A percentile compares a stretch with the other conserved stretches of the same genome.
Evolutionary conservation across 805 yeast genomes (phyloP).

Genomic region (Metschnikowia continentalis): DNA sequence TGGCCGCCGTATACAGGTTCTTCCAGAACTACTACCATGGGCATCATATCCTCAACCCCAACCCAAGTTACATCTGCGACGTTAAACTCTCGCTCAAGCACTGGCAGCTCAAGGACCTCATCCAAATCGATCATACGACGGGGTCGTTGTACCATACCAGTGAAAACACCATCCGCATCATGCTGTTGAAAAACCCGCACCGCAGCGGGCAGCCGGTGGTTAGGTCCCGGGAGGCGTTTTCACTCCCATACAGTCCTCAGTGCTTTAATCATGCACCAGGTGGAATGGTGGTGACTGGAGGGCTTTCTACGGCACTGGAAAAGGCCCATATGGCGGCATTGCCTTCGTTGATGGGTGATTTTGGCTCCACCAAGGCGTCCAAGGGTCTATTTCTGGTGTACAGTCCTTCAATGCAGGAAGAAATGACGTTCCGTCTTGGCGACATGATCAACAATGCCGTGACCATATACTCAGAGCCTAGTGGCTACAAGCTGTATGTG

Average conservation of each 20-base stretch:
- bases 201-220: conserved; percentile 1
- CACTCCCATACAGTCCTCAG: conserved; percentile 61
- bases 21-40: conserved; percentile 43
- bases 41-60: conserved; percentile 33
- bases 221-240: conserved; percentile 8
- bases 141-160: conserved; percentile 55
- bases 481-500: conserved; percentile 50
- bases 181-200: conserved; percentile 6
- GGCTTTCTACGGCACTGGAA: conserved; percentile 39
- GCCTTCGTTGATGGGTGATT: conserved; percentile 18
- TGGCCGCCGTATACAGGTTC: conserved; percentile 21
- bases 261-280: conserved; percentile 57
- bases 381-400: conserved; percentile 64
- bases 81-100: conserved; percentile 41
- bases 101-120: conserved; percentile 81
- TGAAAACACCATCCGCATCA: conserved; percentile 44
- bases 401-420: conserved; percentile 45
- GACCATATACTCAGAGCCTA: conserved; percentile 32
- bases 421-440: conserved; percentile 59
- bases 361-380: conserved; percentile 27
- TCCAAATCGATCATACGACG: conserved; percentile 45
- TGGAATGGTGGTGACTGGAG: conserved; percentile 49
- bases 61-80: conserved; percentile 32
- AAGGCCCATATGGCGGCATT: conserved; percentile 24
- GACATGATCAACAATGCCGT: conserved; percentile 83